A percentile compares a stretch with the other conserved stretches of the same genome.
phyloP scores from a whole-genome alignment of 2,329 filamentous ascomycete species.

The Trichoderma lentiforme region DNA sequence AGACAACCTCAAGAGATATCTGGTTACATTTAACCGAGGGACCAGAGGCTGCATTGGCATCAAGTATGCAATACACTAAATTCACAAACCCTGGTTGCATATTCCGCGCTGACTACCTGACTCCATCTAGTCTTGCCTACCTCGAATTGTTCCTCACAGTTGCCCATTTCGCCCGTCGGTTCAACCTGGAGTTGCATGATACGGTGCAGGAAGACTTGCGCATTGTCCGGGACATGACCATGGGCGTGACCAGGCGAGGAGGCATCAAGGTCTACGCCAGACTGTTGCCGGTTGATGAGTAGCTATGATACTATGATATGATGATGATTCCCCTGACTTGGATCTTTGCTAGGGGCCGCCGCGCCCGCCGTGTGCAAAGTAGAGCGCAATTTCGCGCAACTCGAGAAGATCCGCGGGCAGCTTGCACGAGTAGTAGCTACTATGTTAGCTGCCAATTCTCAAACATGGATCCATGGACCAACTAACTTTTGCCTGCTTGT shows the following conservation, averaged over 20 bases:
- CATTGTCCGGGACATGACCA: background rate
- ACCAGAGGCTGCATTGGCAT: constrained; percentile 25
- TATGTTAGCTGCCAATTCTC: background rate
- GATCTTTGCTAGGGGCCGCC: background rate
- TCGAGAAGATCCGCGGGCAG: background rate
- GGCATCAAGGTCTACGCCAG: background rate
- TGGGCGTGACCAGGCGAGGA: background rate
- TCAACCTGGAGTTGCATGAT: constrained; percentile 23
- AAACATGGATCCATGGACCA: background rate
- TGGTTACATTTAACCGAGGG: constrained; percentile 22
- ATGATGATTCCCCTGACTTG: background rate
- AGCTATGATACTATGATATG: background rate
- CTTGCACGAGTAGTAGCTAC: background rate
- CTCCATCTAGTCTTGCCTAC: background rate
- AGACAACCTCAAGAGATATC: constrained; percentile 16
- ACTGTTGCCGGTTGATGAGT: background rate
- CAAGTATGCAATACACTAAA: constrained; percentile 16
- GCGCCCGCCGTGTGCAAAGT: background rate
- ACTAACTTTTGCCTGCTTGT: too few species aligned
- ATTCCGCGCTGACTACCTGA: background rate
- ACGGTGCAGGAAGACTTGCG: constrained; percentile 19
- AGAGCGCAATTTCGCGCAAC: background rate
- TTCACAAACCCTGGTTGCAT: background rate
- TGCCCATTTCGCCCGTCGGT: constrained; percentile 18
- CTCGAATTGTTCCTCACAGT: constrained; percentile 23